Percentiles rank a stretch among this genome's conserved stretches.
Evolutionary conservation across 805 yeast species (phyloP).

Genomic region (Ogataea pignaliae): DNA sequence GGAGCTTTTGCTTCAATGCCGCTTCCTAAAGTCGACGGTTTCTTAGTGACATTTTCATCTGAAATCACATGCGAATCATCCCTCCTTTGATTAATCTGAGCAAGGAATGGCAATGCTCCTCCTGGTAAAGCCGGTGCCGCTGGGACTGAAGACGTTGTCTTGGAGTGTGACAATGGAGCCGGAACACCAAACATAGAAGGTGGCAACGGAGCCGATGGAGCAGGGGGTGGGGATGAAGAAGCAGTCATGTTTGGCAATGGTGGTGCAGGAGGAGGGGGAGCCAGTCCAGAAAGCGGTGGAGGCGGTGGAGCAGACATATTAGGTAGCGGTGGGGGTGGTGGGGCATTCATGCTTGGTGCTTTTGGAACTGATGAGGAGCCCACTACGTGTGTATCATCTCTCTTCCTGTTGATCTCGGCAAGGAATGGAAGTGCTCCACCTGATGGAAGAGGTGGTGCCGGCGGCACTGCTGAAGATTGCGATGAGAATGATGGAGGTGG

Average conservation of each 20-base stretch:
- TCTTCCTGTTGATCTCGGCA: conserved; percentile 47
- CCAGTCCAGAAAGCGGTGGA: conserved; percentile 12
- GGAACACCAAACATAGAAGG: conserved; percentile 10
- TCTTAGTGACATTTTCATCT: conserved; percentile 18
- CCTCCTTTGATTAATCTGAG: conserved; percentile 53
- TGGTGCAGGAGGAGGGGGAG: conserved; percentile 18
- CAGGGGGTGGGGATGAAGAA: conserved; percentile 17
- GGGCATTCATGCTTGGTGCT: conserved; percentile 13
- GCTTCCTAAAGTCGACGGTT: not conserved
- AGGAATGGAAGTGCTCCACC: conserved; percentile 46
- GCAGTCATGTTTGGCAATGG: conserved; percentile 17
- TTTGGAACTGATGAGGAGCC: conserved; percentile 29
- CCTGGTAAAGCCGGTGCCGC: conserved; percentile 16
- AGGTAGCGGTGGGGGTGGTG: conserved; percentile 19
- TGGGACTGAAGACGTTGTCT: not conserved
- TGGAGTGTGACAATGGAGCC: conserved; percentile 20
- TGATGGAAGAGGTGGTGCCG: conserved; percentile 15
- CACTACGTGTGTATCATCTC: conserved; percentile 44
- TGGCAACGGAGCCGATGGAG: conserved; percentile 21
- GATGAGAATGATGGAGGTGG: conserved; percentile 7
- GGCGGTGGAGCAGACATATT: conserved; percentile 16
- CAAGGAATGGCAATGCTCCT: conserved; percentile 53
- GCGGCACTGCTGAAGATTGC: not conserved
- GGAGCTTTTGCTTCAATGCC: conserved; percentile 10
- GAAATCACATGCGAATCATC: conserved; percentile 49